phyloP scores from a whole-genome alignment of 2,329 filamentous ascomycete species.

The Tolypocladium amazonense region DNA sequence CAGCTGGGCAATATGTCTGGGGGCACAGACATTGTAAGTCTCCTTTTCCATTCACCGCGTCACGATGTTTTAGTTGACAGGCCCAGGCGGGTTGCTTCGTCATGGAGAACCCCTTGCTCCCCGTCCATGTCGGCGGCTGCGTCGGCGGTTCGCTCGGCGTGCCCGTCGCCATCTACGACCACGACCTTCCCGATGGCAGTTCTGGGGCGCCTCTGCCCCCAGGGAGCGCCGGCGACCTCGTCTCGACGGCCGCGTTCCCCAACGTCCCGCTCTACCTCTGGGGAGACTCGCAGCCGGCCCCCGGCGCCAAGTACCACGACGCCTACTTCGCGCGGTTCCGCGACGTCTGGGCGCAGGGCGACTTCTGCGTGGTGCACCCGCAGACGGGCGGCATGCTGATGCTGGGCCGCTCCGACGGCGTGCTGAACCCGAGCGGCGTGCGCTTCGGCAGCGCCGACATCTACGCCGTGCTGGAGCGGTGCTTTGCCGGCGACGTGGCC shows the following conservation, averaged over 20 bases:
- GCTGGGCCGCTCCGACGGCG: conserved; percentile 64
- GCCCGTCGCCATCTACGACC: conserved; percentile 50
- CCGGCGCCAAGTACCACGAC: conserved; percentile 45
- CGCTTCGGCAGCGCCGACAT: conserved; percentile 74
- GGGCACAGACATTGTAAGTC: conserved; percentile 61
- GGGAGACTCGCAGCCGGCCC: conserved; percentile 37
- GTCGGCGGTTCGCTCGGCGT: conserved; percentile 40
- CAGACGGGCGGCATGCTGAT: conserved; percentile 54
- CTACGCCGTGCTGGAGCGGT: conserved; percentile 60
- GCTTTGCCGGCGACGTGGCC: conserved; percentile 50
- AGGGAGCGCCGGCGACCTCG: conserved; percentile 65
- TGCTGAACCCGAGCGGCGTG: conserved; percentile 69
- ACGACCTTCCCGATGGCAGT: conserved; percentile 38
- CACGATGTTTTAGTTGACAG: background rate
- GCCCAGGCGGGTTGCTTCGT: conserved; percentile 47
- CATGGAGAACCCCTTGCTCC: conserved; percentile 56
- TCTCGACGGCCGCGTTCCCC: conserved; percentile 60
- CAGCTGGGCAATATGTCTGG: conserved; percentile 68
- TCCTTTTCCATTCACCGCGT: background rate
- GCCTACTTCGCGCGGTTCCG: conserved; percentile 54
- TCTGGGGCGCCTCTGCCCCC: conserved; percentile 32
- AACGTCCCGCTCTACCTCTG: conserved; percentile 63
- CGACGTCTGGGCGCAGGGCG: conserved; percentile 72
- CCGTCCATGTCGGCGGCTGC: conserved; percentile 48
- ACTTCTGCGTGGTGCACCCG: conserved; percentile 65